Evolutionary conservation across 2,329 filamentous ascomycete species (phyloP).

Genomic region (Hypoxylon sp.): DNA sequence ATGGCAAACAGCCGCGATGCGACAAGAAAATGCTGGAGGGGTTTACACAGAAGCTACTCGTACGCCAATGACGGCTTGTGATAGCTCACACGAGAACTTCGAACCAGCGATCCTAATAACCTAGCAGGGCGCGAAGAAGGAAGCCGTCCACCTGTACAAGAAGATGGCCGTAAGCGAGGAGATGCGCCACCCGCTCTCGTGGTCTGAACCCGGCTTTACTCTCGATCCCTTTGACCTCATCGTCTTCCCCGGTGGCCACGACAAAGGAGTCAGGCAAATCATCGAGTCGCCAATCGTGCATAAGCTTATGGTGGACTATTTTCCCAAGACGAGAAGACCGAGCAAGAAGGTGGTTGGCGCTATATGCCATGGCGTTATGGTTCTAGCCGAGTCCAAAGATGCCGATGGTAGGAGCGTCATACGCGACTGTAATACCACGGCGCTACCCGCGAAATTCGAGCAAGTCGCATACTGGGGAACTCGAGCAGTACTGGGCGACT

Average conservation of each 20-base stretch:
- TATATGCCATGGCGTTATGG: constrained; percentile 69
- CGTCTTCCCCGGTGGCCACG: constrained; percentile 68
- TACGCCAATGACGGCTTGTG: constrained; percentile 50
- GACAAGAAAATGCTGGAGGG: constrained; percentile 66
- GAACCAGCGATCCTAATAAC: constrained; percentile 18
- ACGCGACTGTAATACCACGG: constrained; percentile 64
- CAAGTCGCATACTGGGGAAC: constrained; percentile 65
- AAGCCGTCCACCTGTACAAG: constrained; percentile 61
- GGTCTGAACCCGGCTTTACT: constrained; percentile 61
- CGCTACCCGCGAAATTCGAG: constrained; percentile 65
- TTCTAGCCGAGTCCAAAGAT: constrained; percentile 61
- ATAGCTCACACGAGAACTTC: constrained; percentile 12
- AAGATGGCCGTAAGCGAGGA: constrained; percentile 60
- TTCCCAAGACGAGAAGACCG: constrained; percentile 63
- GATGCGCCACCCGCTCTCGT: constrained; percentile 61
- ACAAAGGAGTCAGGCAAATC: constrained; percentile 66
- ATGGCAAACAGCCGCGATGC: constrained; percentile 62
- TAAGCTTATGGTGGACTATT: constrained; percentile 61
- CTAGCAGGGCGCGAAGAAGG: constrained; percentile 61
- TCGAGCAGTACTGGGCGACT: constrained; percentile 65
- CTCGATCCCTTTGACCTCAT: constrained; percentile 64
- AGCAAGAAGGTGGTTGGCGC: constrained; percentile 62
- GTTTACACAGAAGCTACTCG: constrained; percentile 65
- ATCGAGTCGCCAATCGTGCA: constrained; percentile 65
- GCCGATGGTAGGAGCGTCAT: constrained; percentile 63